A percentile compares a stretch with the other conserved stretches of the same genome.
Evolutionary conservation across 2,329 filamentous ascomycete species (phyloP).

Genomic region (Alternaria gaisen): DNA sequence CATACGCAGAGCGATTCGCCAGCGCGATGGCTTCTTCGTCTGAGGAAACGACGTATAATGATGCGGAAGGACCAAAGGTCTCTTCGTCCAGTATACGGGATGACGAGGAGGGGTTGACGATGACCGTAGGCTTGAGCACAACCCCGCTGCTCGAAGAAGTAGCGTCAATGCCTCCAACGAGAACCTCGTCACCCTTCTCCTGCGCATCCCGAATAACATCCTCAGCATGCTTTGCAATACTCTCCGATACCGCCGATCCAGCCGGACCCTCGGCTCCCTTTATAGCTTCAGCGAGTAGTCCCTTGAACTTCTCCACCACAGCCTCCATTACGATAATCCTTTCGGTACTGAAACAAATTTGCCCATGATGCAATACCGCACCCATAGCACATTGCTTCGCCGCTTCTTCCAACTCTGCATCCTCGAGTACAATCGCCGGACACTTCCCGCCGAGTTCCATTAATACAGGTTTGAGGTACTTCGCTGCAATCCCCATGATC

Average conservation of each 20-base stretch:
- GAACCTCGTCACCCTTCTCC: constrained; percentile 62
- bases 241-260: constrained; percentile 48
- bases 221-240: constrained; percentile 42
- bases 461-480: constrained; percentile 77
- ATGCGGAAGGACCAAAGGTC: constrained; percentile 78
- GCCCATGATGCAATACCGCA: constrained; percentile 59
- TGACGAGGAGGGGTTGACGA: constrained; percentile 68
- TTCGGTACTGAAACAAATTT: constrained; percentile 89
- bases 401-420: constrained; percentile 65
- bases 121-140: constrained; percentile 64
- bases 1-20: constrained; percentile 84
- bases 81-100: constrained; percentile 79
- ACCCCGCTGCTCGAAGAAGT: constrained; percentile 53
- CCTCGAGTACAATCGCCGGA: constrained; percentile 77
- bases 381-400: constrained; percentile 33
- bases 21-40: constrained; percentile 76
- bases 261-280: constrained; percentile 50
- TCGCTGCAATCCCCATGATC: constrained; percentile 72
- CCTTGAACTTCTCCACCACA: constrained; percentile 61
- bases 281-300: constrained; percentile 54
- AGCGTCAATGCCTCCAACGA: constrained; percentile 56
- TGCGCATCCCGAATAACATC: constrained; percentile 55
- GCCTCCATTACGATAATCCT: constrained; percentile 68
- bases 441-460: constrained; percentile 86
- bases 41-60: constrained; percentile 68